Evolutionary conservation across 2,329 filamentous ascomycete species (phyloP), one percentile per base, ranked within the genome.

Genomic region (Cordyceps farinosa): DNA sequence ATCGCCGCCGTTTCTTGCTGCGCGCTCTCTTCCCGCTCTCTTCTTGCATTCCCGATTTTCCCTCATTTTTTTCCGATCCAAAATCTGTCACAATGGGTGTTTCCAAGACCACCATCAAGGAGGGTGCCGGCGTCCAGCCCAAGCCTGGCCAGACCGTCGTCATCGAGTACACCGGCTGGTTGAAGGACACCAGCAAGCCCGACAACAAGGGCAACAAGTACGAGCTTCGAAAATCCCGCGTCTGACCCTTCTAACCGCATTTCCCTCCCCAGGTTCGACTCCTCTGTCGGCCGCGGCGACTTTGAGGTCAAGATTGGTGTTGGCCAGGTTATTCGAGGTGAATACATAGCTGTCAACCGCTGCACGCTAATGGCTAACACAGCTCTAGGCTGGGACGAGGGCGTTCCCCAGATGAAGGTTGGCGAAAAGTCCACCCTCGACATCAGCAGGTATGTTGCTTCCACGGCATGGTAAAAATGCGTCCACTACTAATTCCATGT

Each of bases 91-190:
- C 66, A 71, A 92, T 92, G 90, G 88, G 84, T 76, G 90, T 97
- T 72, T 83, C 80, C 65, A 96, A 92, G 82, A 83, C 82, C 56
- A 77, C 84, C 67, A 75, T 88, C 70, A 72, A 78, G 42, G 76
- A 84, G 66, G 93, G 94, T 72, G 82, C 83, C 71, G 82, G 82
- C 63, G 75, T 86, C 70, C 80, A 77, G 67, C 90, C 94, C 64
- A 73, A 78, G 68, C 71, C 73, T 17, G 90, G 91, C 68, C 87
- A 97, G 75, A 85, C 79, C 32, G 91, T 98, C 72, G 86, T 84
- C 72, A 96, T 98, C 73, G 87, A 95, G 79, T 98, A 98, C 84
- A 95, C 90, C 48, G 95, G 95, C 71, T 97, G 82, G 79, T 83
- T 98, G 67, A 90, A 89, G 78, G 88, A 96, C 72, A 72, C 80